Percentiles rank a stretch among this genome's conserved stretches.
phyloP scores from a whole-genome alignment of 73 alveolate genomes.

The Loxodes magnus region DNA sequence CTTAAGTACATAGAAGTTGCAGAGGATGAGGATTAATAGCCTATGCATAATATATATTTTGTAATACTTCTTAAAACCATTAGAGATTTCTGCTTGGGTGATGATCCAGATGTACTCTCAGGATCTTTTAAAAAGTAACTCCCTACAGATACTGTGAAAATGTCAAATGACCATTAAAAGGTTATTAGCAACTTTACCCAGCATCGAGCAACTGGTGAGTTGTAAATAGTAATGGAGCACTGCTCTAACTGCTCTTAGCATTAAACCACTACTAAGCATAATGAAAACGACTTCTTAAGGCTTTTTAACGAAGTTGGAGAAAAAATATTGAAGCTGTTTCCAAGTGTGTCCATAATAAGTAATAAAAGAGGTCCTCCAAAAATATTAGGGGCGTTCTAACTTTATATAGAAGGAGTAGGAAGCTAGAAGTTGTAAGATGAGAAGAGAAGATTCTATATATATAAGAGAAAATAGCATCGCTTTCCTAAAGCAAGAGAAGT shows the following conservation, averaged over 20 bases:
- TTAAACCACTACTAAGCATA: conserved; percentile 85
- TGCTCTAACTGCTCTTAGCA: conserved; percentile 87
- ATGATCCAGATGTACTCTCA: conserved; percentile 30
- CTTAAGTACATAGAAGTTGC: too few species aligned
- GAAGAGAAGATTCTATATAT: conserved; percentile 78
- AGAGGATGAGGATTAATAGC: too few species aligned
- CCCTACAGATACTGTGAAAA: conserved; percentile 16
- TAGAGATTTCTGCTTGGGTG: conserved; percentile 25
- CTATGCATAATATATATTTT: too few species aligned
- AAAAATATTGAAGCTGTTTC: conserved; percentile 69
- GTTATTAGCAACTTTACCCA: conserved; percentile 26
- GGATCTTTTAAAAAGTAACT: conserved; percentile 22
- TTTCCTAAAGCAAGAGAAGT: conserved; percentile 18
- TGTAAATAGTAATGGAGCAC: conserved; percentile 78
- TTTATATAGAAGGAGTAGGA: conserved; percentile 90
- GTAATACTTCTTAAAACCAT: conserved; percentile 28
- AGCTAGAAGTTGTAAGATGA: conserved; percentile 55
- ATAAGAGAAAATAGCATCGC: conserved; percentile 41
- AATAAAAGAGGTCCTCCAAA: conserved; percentile 79
- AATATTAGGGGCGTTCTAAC: conserved; percentile 86
- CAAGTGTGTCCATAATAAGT: conserved; percentile 77
- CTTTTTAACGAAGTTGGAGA: conserved; percentile 80
- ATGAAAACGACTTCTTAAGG: conserved; percentile 77
- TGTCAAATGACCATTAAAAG: conserved; percentile 13
- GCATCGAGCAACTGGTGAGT: conserved; percentile 71